Evolutionary conservation across 202 grass and related monocot species (phyloP), one percentile per base, ranked within the genome.

Genomic region (Saccharum hybrid): DNA sequence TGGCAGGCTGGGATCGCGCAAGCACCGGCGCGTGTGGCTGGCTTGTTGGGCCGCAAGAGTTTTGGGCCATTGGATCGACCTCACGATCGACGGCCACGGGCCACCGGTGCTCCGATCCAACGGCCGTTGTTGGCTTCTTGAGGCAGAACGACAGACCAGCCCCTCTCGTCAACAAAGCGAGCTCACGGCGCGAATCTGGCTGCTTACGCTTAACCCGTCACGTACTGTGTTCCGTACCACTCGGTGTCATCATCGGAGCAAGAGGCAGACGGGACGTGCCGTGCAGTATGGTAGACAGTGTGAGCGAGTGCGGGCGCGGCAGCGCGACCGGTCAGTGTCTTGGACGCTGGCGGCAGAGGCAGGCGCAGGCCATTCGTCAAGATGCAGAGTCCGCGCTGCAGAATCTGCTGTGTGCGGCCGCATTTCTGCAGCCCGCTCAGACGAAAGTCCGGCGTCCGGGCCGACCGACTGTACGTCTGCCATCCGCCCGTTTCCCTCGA

Each of bases 321-420:
- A 52, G 49, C 49, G 16, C 49, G 49, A 52, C 49, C 16, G 49
- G 49, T 52, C 49, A 16, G 48, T 51, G 13, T 18, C 5, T 16
- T 16, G 14, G 14, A 16, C 12, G 12, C 2, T 13, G 63, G 63
- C 70, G 75, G 72, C 81, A 85, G 71, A 71, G 19, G 18, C 6
- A 28, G 26, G 7, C 7, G 71, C 52, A 81, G 79, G 28, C 68
- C 34, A 36, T 36, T 87, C 84, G 78, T 89, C 94, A 93, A 93
- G 81, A 78, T 85, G 84, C 83, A 83, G 86, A 77, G 84, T 83
- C 88, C 42, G 83, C 78, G 78, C 75, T 91, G 88, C 91, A 82
- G 94, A 90, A 91, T 96, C 94, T 93, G 67, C 84, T 75, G 81
- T 83, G 83, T 51, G 82, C 74, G 42, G 41, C 12, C 26, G 68